Evolutionary conservation across 2,329 filamentous ascomycete species (phyloP).

Genomic region (Alternaria rosae): DNA sequence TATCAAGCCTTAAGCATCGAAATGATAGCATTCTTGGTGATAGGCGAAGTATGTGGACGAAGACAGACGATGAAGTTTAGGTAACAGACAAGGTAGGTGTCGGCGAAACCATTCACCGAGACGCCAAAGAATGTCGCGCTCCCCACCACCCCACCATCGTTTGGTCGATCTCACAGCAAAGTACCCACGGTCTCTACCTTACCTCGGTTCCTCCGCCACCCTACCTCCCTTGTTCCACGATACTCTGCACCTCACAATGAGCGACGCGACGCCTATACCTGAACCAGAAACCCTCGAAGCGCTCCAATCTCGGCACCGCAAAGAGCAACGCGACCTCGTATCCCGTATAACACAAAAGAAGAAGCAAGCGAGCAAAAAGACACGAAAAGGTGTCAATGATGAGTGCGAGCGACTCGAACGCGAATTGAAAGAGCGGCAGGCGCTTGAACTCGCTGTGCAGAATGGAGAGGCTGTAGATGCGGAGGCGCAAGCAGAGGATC

Average conservation of each 20-base stretch:
- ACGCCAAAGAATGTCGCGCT: conserved; percentile 5
- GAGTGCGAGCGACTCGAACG: conserved; percentile 67
- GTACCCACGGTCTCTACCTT: conserved; percentile 13
- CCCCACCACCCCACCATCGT: conserved; percentile 19
- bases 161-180: background rate
- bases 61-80: background rate
- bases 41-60: background rate
- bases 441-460: conserved; percentile 57
- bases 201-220: background rate
- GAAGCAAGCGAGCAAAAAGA: conserved; percentile 90
- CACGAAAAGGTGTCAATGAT: conserved; percentile 66
- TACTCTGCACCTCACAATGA: conserved; percentile 10
- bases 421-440: conserved; percentile 64
- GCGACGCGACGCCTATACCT: conserved; percentile 2
- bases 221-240: background rate
- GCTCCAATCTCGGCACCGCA: conserved; percentile 80
- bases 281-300: conserved; percentile 68
- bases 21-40: background rate
- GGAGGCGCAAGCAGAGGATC: conserved; percentile 10
- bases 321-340: conserved; percentile 87
- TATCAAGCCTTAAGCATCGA: background rate
- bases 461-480: conserved; percentile 29
- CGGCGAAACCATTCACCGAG: conserved; percentile 13
- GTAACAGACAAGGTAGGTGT: background rate
- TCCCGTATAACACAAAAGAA: conserved; percentile 91